Conservation (phyloP, 768 basidiomycete species). For the Suillus paluster region DNA sequence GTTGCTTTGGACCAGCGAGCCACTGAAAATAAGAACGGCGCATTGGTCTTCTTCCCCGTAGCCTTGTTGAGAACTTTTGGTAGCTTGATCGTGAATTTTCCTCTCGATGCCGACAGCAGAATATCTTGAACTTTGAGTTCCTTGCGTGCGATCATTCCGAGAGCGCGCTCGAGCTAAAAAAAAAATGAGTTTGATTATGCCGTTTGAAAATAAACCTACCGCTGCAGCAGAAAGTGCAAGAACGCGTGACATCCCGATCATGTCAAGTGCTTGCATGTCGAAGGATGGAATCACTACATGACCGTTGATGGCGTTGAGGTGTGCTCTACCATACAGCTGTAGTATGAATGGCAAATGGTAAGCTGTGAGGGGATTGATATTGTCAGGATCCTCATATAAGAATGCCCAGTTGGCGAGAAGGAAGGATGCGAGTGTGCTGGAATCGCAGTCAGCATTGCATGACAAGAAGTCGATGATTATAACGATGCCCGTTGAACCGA, state of each 20-base stretch:
- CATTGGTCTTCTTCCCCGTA: slow-evolving; percentile 6
- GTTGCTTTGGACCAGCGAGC: neutral
- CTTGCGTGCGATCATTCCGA: neutral
- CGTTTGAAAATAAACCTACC: neutral
- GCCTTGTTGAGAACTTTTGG: slow-evolving; percentile 3
- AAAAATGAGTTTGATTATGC: neutral
- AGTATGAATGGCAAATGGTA: slow-evolving; percentile 1
- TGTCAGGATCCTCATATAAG: neutral
- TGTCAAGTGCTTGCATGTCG: neutral
- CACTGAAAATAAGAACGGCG: slow-evolving; percentile 1
- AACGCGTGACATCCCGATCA: neutral
- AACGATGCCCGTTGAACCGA: slow-evolving; percentile 6
- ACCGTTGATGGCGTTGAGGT: slow-evolving; percentile 5
- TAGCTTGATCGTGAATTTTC: slow-evolving; percentile 3
- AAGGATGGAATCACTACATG: neutral
- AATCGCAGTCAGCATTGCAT: neutral
- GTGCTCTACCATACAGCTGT: neutral
- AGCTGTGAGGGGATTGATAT: neutral
- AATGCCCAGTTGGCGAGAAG: neutral
- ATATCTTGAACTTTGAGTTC: neutral
- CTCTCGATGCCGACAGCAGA: neutral
- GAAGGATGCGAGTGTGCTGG: no score
- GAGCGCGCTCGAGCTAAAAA: neutral
- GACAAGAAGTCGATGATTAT: slow-evolving; percentile 3
- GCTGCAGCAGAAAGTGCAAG: neutral